These are phyloP conservation scores for Piromyces finnis DNA, from an alignment of 192 early-diverging fungal species.

Conservation along the genomic window DNA sequence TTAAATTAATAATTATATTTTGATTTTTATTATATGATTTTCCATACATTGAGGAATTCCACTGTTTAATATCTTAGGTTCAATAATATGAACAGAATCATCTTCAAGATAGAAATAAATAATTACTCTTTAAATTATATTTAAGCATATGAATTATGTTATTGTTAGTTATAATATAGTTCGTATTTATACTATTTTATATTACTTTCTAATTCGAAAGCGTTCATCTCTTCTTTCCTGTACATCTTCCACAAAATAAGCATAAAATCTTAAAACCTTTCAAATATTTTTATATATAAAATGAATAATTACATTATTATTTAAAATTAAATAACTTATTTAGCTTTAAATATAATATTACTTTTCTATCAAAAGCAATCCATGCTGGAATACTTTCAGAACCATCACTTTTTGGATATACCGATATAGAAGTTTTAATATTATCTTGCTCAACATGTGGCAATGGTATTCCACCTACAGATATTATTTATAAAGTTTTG, in stretches of 20 bases:
- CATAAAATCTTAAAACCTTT: conserved; percentile 4
- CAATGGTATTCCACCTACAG: conserved; percentile 19
- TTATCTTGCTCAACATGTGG: conserved; percentile 18
- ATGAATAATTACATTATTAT: too few relatives aligned
- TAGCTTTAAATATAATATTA: too few relatives aligned
- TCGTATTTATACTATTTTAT: too few relatives aligned
- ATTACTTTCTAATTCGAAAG: conserved; percentile 1
- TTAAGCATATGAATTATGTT: too few relatives aligned
- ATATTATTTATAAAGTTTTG: background rate
- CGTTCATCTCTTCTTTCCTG: conserved; percentile 5
- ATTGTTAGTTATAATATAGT: too few relatives aligned
- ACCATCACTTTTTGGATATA: background rate
- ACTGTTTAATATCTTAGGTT: background rate
- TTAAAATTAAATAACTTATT: too few relatives aligned
- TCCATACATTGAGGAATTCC: conserved; percentile 1
- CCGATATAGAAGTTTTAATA: conserved; percentile 25
- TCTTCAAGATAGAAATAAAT: conserved; percentile 4
- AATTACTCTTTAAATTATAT: background rate
- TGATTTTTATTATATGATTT: too few relatives aligned
- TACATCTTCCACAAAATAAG: conserved; percentile 2
- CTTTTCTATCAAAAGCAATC: conserved; percentile 2
- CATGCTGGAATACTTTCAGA: conserved; percentile 2
- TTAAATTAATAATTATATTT: too few relatives aligned
- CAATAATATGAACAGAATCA: conserved; percentile 3
- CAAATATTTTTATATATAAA: background rate